phyloP scores from a whole-genome alignment of 2,329 filamentous ascomycete species.

The Epichloe baconii region DNA sequence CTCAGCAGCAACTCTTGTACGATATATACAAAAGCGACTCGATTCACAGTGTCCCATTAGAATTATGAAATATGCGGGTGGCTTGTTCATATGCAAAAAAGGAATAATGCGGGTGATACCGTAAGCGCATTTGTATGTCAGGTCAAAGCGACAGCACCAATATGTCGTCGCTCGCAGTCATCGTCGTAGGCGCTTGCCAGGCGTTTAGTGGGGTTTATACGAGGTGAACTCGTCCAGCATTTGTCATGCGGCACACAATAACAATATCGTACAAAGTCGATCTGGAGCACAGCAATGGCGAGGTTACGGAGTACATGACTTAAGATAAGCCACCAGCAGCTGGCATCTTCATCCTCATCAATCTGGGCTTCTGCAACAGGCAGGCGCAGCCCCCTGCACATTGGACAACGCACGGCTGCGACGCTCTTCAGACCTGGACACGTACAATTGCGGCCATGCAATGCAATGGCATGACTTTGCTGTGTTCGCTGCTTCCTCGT shows the following conservation, averaged over 20 bases:
- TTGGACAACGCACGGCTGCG: too few relatives aligned
- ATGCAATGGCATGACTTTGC: background rate
- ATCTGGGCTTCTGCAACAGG: too few relatives aligned
- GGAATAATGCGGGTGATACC: too few relatives aligned
- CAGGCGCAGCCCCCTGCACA: background rate
- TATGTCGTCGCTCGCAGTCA: too few relatives aligned
- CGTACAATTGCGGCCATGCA: background rate
- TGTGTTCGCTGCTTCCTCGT: background rate
- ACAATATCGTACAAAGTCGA: too few relatives aligned
- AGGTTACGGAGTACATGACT: too few relatives aligned
- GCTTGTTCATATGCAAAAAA: background rate
- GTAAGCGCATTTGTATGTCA: too few relatives aligned
- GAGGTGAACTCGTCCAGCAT: background rate
- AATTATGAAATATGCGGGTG: background rate
- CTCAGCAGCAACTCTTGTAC: constrained; percentile 2
- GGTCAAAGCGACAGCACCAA: too few relatives aligned
- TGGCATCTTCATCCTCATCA: too few relatives aligned
- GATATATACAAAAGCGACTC: background rate
- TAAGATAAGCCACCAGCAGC: too few relatives aligned
- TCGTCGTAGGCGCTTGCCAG: background rate
- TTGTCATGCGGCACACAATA: background rate
- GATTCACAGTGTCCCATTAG: background rate
- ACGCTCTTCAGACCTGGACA: too few relatives aligned
- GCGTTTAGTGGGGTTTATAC: background rate
- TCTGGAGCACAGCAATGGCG: too few relatives aligned